Base-by-base conservation (phyloP, 331 rosid genomes). In the Malus hybrid region DNA sequence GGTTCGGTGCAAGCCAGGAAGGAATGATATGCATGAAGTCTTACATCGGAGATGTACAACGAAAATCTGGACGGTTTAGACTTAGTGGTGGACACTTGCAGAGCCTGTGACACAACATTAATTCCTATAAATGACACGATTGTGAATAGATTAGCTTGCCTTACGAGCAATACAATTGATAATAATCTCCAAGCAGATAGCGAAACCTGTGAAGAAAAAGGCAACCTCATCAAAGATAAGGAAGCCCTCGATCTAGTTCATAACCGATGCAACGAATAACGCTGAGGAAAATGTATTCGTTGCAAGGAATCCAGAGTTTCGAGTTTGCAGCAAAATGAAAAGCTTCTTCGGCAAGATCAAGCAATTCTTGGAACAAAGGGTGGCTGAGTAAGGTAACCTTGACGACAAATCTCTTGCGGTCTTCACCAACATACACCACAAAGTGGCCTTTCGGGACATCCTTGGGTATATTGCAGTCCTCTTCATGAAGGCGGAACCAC, bases 361-460 rank as follows among this genome's bases (percentile, higher is more conserved):
- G 78, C 81, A 90, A 71, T 5, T 86, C 85, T 56, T 18, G 75
- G 75, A 90, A 86, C 26, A 81, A 70, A 68, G 93, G 96, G 79
- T 90, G 88, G 22, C 64, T 70, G 75, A 88, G 81, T 33, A 70
- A 70, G 57, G 73, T 72, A 11, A 85, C 78, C 65, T 81, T 83
- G 62, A 90, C 77, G 5, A 90, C 91, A 86, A 70, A 86, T 83
- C 93, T 90, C 84, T 77, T 86, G 81, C 83, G 76, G 29, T 88
- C 81, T 62, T 86, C 89, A 16, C 93, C 93, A 22, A 88, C 89
- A 65, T 90, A 88, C 10, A 88, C 88, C 57, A 81, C 93, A 16
- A 86, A 10, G 70, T 90, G 88, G 30, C 96, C 96, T 30, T 80
- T 86, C 26, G 93, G 96, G 10, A 88, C 96, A 80, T 88, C 93